These are phyloP conservation scores for Euphrasia confusa DNA, from an alignment of 257 asterid species.

Conservation along the genomic window DNA sequence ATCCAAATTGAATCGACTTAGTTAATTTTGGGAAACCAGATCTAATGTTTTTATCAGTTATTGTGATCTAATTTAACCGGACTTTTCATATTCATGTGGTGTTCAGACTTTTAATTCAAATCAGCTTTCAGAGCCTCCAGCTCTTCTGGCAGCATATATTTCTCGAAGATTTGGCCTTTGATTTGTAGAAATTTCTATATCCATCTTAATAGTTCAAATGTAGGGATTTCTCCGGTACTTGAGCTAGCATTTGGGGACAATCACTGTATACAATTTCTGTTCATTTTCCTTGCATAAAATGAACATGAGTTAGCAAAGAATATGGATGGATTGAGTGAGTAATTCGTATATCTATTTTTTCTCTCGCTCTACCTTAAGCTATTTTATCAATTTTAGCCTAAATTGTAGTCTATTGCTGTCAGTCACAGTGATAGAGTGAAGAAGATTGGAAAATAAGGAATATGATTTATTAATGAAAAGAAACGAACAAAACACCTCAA, in stretches of 20 bases:
- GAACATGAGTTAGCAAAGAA: constrained; percentile 39
- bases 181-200: constrained; percentile 29
- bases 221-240: constrained; percentile 31
- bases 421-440: no score
- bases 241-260: constrained; percentile 23
- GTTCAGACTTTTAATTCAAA: no score
- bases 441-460: no score
- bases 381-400: neutral
- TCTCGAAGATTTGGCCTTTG: constrained; percentile 34
- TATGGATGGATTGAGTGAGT: constrained; percentile 28
- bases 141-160: constrained; percentile 12
- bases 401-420: constrained; percentile 8
- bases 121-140: constrained; percentile 9
- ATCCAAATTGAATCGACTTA: no score
- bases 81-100: no score
- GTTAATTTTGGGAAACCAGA: no score
- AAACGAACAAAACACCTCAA: no score
- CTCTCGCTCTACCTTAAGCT: neutral
- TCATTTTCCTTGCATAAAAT: constrained; percentile 27
- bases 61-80: no score
- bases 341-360: constrained; percentile 20
- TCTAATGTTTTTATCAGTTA: no score
- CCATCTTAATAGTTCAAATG: constrained; percentile 31
- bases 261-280: constrained; percentile 13
- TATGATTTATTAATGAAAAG: no score